phyloP scores from a whole-genome alignment of 345 rosid species.

The Aurinia saxatilis region DNA sequence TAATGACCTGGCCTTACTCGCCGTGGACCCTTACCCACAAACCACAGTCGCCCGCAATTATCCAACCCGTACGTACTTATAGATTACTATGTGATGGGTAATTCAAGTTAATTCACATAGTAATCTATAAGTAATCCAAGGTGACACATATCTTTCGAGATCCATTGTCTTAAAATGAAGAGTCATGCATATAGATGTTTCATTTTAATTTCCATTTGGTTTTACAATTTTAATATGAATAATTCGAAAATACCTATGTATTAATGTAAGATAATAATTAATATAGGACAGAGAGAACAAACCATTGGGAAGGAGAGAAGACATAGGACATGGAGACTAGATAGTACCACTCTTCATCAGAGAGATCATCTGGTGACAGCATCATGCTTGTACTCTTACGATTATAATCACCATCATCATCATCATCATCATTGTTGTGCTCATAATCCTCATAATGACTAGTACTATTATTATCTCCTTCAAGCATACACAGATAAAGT shows the following conservation, averaged over 20 bases:
- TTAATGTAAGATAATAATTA: not conserved
- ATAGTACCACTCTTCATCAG: constrained; percentile 97
- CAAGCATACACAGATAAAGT: constrained; percentile 54
- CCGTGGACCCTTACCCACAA: too few species aligned
- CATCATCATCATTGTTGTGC: not conserved
- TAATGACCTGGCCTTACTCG: too few species aligned
- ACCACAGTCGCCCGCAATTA: too few species aligned
- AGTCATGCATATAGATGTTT: not conserved
- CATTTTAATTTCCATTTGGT: not conserved
- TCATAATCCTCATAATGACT: constrained; percentile 31
- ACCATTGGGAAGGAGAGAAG: constrained; percentile 82
- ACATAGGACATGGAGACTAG: constrained; percentile 94
- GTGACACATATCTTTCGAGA: not conserved
- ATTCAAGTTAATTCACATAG: not conserved
- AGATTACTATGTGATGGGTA: too few species aligned
- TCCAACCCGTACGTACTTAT: too few species aligned
- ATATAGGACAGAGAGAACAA: constrained; percentile 16
- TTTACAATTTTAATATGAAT: not conserved
- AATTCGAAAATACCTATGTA: not conserved
- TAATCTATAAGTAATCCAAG: not conserved
- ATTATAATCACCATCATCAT: not conserved
- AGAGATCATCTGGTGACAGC: constrained; percentile 84
- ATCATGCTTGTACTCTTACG: constrained; percentile 1
- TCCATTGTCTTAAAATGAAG: not conserved
- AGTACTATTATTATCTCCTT: constrained; percentile 44